A percentile compares a stretch with the other conserved stretches of the same genome.
Conservation (phyloP, 306 rosid species). For the Inga leiocalycina region DNA sequence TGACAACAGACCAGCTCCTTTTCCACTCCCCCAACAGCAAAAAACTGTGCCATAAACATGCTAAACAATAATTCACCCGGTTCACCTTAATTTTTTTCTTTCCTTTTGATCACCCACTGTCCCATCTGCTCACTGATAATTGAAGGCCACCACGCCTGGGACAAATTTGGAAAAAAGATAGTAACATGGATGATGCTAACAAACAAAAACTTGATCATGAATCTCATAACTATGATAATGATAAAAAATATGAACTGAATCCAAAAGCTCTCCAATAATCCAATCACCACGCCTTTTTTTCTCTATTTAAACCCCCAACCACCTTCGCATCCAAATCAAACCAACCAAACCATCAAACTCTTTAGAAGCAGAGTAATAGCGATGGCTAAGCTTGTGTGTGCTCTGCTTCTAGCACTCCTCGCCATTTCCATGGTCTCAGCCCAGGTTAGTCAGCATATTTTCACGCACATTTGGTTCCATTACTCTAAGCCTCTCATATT, state of each 20-base stretch:
- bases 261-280: conserved; percentile 24
- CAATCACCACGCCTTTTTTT: not conserved
- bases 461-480: not conserved
- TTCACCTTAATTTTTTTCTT: not conserved
- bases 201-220: conserved; percentile 12
- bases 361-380: not conserved
- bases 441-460: conserved; percentile 43
- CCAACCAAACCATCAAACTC: conserved; percentile 1
- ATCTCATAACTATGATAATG: not conserved
- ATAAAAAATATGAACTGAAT: not conserved
- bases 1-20: not conserved
- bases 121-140: not conserved
- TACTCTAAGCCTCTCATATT: not conserved
- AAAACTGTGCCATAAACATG: not conserved
- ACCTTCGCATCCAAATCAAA: conserved; percentile 33
- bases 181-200: conserved; percentile 9
- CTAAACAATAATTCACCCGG: not conserved
- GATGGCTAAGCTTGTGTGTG: conserved; percentile 48
- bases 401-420: conserved; percentile 53
- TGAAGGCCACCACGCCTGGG: not conserved
- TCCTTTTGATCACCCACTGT: not conserved
- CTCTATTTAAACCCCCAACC: conserved; percentile 46
- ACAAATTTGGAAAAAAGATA: conserved; percentile 9
- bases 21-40: not conserved
- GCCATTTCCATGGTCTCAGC: conserved; percentile 52